Evolutionary conservation across 495 filamentous ascomycete species (phyloP), one percentile per base, ranked within the genome.

Genomic region (Penicillium nucicola): DNA sequence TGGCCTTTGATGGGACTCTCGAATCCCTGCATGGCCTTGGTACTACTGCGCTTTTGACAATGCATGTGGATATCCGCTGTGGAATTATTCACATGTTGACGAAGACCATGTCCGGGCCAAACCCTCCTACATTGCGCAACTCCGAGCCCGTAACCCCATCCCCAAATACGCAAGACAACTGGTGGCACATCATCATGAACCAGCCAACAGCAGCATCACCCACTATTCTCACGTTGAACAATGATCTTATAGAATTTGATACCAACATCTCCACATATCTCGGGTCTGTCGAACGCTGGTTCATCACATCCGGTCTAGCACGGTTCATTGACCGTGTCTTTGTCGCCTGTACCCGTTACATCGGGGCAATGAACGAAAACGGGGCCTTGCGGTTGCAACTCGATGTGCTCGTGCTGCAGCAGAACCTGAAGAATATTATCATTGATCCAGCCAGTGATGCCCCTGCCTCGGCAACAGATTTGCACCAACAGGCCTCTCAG

Each of bases 351-450:
- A 81, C 81, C 9, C 69, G 66, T 10, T 74, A 76, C 49, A 85
- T 91, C 39, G 79, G 80, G 30, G 78, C 78, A 2, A 84, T 95
- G 78, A 92, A 95, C 53, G 69, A 70, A 30, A 77, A 84, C 48
- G 93, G 95, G 13, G 88, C 84, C 53, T 78, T 82, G 17, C 80
- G 90, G 6, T 87, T 97, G 76, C 85, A 89, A 58, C 79, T 97
- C 23, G 95, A 97, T 61, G 89, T 97, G 38, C 76, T 95, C 8
- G 93, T 98, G 39, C 72, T 98, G 23, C 92, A 96, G 62, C 95
- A 97, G 57, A 96, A 96, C 55, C 78, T 98, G 44, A 95, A 92
- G 69, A 93, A 93, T 45, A 86, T 98, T 50, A 90, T 75, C 42
- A 60, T 71, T 12, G 62, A 70, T 31, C 61, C 69, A 5, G 46